Evolutionary conservation across 148 eudicot genomes (phyloP).

Genomic region (Cornus florida): DNA sequence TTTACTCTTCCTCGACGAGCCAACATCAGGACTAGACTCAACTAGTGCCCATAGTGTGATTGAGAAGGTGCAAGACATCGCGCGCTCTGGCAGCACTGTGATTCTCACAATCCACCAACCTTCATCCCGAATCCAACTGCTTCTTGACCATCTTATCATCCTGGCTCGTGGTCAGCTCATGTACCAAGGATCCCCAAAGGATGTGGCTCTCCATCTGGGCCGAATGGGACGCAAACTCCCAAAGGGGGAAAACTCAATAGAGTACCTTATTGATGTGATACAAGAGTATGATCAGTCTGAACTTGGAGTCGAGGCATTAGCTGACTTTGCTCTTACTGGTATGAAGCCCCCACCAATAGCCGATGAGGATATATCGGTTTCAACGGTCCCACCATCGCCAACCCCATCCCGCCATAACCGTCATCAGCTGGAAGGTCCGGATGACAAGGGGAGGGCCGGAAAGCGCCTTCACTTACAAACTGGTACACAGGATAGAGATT

Average conservation of each 20-base stretch:
- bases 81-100: conserved; percentile 44
- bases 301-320: conserved; percentile 40
- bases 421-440: neutral
- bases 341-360: conserved; percentile 39
- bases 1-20: conserved; percentile 49
- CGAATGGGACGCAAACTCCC: conserved; percentile 41
- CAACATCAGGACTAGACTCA: conserved; percentile 52
- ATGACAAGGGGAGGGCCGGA: conserved; percentile 2
- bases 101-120: conserved; percentile 55
- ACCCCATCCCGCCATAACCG: conserved; percentile 10
- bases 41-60: conserved; percentile 49
- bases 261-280: conserved; percentile 45
- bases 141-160: conserved; percentile 44
- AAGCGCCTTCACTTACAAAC: conserved; percentile 28
- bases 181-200: conserved; percentile 54
- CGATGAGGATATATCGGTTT: conserved; percentile 19
- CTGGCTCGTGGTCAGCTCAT: conserved; percentile 51
- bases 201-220: conserved; percentile 33
- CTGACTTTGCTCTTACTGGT: conserved; percentile 50
- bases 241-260: conserved; percentile 43
- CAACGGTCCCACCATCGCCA: conserved; percentile 25
- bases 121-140: conserved; percentile 37
- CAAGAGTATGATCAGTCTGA: conserved; percentile 51
- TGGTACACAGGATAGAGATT: conserved; percentile 6
- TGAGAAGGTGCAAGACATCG: conserved; percentile 42